These are phyloP conservation scores for Mortierella sp. DNA, from an alignment of 371 early-diverging fungal genomes.

Conservation along the genomic window DNA sequence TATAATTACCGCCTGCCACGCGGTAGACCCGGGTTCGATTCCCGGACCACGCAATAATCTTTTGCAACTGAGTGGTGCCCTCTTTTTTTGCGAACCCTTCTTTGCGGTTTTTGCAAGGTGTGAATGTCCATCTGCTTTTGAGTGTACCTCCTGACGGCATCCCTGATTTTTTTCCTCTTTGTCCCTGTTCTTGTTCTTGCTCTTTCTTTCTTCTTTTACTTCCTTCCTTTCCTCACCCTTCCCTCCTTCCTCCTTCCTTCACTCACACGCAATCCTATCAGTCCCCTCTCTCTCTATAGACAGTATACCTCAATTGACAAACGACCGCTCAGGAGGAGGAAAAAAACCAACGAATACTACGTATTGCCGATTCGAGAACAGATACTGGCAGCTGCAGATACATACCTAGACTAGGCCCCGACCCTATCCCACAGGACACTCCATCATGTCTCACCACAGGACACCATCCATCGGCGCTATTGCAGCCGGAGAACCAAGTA, in stretches of 20 bases:
- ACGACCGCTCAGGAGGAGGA: too few species aligned
- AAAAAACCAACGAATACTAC: too few species aligned
- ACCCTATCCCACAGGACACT: neutral
- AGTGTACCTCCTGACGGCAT: constrained; percentile 10
- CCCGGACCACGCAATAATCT: constrained; percentile 47
- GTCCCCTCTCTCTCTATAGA: neutral
- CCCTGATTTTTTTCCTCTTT: neutral
- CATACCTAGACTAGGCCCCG: neutral
- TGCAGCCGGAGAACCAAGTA: neutral
- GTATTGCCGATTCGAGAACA: too few species aligned
- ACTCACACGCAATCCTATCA: neutral
- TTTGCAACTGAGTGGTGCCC: neutral
- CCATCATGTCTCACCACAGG: constrained; percentile 5
- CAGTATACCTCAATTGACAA: neutral
- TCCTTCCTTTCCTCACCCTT: neutral
- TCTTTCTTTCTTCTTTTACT: neutral
- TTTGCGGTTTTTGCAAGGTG: neutral
- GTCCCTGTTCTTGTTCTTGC: neutral
- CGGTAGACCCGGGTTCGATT: constrained; percentile 59
- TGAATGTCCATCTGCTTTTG: neutral
- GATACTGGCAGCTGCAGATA: neutral
- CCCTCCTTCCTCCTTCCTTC: neutral
- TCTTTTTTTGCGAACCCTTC: neutral
- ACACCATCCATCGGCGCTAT: constrained; percentile 11
- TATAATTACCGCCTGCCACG: constrained; percentile 58